Base-by-base conservation (phyloP, 2,329 filamentous ascomycete species). In the Xylaria hypoxylon region DNA sequence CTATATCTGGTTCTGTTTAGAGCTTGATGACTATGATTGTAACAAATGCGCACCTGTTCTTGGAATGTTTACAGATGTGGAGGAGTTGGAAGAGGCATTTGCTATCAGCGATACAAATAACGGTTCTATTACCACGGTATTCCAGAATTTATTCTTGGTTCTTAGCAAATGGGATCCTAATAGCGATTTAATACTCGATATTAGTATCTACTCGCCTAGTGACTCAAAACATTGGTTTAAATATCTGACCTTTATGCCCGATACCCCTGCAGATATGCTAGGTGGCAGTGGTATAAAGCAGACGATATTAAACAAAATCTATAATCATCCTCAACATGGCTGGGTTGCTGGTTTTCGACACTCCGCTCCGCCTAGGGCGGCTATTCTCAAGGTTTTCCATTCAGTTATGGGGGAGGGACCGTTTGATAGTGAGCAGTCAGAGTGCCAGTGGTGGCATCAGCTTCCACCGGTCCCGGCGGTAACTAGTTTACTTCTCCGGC, bases 121-220 rank as follows among this genome's bases (percentile, higher is more conserved):
- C 50, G 24, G 58, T 38, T 53, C 75, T 26, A 77, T 79, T 52
- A 61, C 65, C 44, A 66, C 71, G 40, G 76, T 73, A 63, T 75
- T 80, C 61, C 59, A 75, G 68, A 69, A 65, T 59, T 62, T 80
- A 35, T 76, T 80, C 56, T 70, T 66, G 52, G 65, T 64, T 59
- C 76, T 79, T 22, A 77, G 72, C 72, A 38, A 50, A 68, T 80
- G 75, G 77, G 73, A 78, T 65, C 75, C 74, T 65, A 62, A 68
- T n/a, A 67, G 76, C 58, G 70, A 74, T 53, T 73, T 81, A 60
- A 52, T 74, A 28, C 76, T 81, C 44, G 79, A 80, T 72, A 77
- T 80, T 35, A 80, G 77, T 64, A 65, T 79, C 42, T 76, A 78
- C 73, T 81, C 80, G 19, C 76, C 74, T 10, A 79, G 77, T 60